Evolutionary conservation across 83 land plant species (phyloP).

Genomic region (Larix sibirica): DNA sequence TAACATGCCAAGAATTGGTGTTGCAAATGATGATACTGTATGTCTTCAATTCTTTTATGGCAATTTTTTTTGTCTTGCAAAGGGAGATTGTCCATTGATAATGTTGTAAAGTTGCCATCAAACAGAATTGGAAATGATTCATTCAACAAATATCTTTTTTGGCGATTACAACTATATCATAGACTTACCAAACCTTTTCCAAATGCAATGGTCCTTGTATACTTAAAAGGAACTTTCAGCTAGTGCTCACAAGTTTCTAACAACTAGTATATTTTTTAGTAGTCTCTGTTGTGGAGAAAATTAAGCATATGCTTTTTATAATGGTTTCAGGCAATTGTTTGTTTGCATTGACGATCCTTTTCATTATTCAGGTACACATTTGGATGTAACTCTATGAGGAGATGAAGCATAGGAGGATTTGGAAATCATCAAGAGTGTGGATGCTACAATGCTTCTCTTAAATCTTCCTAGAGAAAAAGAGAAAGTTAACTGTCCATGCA

Average conservation of each 20-base stretch:
- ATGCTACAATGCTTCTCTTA: conserved; percentile 77
- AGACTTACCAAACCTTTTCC: conserved; percentile 89
- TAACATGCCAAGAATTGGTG: neutral
- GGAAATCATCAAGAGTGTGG: conserved; percentile 61
- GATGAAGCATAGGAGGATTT: conserved; percentile 85
- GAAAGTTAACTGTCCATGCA: conserved; percentile 88
- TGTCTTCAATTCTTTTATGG: neutral
- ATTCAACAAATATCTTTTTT: neutral
- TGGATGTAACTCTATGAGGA: conserved; percentile 82
- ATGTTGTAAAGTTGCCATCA: neutral
- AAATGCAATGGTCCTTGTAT: conserved; percentile 80
- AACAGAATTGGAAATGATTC: neutral
- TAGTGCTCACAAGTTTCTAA: conserved; percentile 79
- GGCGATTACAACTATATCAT: conserved; percentile 66
- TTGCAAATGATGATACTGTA: conserved; percentile 9
- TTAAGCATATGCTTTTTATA: neutral
- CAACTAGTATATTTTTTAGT: conserved; percentile 57
- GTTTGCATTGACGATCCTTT: neutral
- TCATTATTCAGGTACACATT: conserved; percentile 66
- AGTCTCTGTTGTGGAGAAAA: neutral
- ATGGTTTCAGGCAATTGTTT: neutral
- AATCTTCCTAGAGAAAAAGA: conserved; percentile 68
- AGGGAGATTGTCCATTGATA: neutral
- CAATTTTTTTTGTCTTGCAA: neutral
- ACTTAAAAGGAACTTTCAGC: conserved; percentile 77